Evolutionary conservation across 306 rosid genomes (phyloP), one percentile per base, ranked within the genome.

Genomic region (Cicer pinnatifidum): DNA sequence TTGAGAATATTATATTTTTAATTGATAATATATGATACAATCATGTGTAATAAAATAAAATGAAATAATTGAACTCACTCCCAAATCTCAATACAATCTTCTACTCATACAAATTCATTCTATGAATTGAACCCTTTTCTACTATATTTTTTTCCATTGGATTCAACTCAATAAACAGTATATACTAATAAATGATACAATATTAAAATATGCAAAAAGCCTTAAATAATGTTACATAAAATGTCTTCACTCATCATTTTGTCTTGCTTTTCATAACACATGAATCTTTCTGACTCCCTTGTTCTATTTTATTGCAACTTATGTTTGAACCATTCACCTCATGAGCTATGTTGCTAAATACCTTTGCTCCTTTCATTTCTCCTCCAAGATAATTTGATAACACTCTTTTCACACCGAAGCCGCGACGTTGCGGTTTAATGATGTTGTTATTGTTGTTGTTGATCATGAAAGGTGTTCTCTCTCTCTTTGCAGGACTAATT

Each of bases 341-440:
- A 43, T 59, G 43, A 59, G 40, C 71, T 63, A 86, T 63, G 70
- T 85, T 87, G 76, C 84, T 82, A 45, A 85, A 71, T 16, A 81
- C 57, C 78, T 78, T 92, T 13, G 85, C 78, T 61, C 85, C 83
- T 66, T 90, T 93, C 4, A 85, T 51, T 47, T 93, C 98, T 11
- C 72, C 97, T 20, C 98, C 96, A 15, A 93, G 98, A 85, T 93
- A 93, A 80, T 90, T 90, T 23, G 98, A 86, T 85, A 93, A 78
- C 3, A 79, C 98, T 73, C 88, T 85, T 82, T 83, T 89, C 52
- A 93, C 98, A 40, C 97, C 97, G 16, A 92, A 84, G 17, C 97
- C 92, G 0, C 91, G 95, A 1, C 92, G 91, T 17, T 69, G 76
- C 70, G 86, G 89, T 75, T 86, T 92, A 73, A 76, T 76, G 37